These are phyloP conservation scores for Penicillium sp. DNA, from an alignment of 2,329 filamentous ascomycete genomes.

Conservation along the genomic window DNA sequence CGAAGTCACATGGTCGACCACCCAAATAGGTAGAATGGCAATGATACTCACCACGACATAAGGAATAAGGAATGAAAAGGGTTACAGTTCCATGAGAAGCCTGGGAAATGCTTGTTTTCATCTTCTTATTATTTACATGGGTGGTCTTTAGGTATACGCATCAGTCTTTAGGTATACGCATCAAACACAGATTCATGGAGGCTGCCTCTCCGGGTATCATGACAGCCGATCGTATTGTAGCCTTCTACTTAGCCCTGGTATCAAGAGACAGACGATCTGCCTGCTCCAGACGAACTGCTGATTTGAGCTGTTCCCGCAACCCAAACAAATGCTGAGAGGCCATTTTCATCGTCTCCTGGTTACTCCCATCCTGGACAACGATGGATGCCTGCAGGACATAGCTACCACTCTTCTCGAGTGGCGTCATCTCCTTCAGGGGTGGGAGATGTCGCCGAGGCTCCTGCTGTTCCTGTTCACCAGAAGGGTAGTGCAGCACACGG, in stretches of 20 bases:
- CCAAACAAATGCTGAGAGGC: conserved; percentile 52
- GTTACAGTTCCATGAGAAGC: neutral
- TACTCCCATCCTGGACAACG: conserved; percentile 52
- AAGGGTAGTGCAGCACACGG: conserved; percentile 48
- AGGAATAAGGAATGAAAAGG: neutral
- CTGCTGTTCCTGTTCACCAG: conserved; percentile 28
- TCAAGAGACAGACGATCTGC: conserved; percentile 57
- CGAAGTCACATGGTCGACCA: conserved; percentile 38
- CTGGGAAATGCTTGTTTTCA: neutral
- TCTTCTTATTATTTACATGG: neutral
- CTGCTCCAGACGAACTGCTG: conserved; percentile 52
- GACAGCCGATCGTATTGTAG: conserved; percentile 6
- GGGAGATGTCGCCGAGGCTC: conserved; percentile 40
- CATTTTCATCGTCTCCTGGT: conserved; percentile 50
- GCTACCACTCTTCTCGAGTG: conserved; percentile 53
- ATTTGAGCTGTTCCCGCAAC: conserved; percentile 52
- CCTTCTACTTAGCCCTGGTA: conserved; percentile 51
- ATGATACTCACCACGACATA: neutral
- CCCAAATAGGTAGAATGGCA: conserved; percentile 4
- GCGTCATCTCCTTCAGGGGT: conserved; percentile 42
- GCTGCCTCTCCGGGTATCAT: conserved; percentile 21
- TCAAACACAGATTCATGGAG: conserved; percentile 6
- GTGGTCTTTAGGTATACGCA: neutral
- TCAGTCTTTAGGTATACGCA: neutral
- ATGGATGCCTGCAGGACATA: conserved; percentile 57